Conservation (phyloP, 2,329 filamentous ascomycete genomes). For the Sporothrix mexicana region DNA sequence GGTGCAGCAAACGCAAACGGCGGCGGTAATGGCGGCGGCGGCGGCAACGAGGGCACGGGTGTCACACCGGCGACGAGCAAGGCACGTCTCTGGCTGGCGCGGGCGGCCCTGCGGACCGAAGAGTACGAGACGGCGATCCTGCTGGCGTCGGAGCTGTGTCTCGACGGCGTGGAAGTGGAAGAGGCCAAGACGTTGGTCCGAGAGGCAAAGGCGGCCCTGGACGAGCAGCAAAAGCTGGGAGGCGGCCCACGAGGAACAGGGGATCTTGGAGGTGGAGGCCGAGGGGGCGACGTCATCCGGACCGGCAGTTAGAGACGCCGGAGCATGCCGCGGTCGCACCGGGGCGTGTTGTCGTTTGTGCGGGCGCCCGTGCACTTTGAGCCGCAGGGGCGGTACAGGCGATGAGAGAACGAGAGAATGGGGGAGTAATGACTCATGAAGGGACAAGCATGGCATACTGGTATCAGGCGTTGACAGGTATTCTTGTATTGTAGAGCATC, state of each 20-base stretch:
- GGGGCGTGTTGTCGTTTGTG: background rate
- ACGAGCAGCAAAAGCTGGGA: constrained; percentile 42
- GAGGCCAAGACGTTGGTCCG: constrained; percentile 92
- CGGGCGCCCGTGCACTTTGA: constrained; percentile 4
- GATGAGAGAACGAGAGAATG: too few species aligned
- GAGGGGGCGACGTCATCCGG: background rate
- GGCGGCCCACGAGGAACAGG: too few species aligned
- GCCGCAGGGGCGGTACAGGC: background rate
- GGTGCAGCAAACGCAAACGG: constrained; percentile 41
- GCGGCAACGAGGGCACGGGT: constrained; percentile 40
- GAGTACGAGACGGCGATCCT: constrained; percentile 79
- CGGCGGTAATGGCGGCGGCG: constrained; percentile 45
- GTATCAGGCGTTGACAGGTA: constrained; percentile 10
- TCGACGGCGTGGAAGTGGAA: constrained; percentile 95
- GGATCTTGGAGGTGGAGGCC: too few species aligned
- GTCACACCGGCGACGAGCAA: constrained; percentile 92
- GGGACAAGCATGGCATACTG: background rate
- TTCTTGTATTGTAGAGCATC: background rate
- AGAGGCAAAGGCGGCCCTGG: constrained; percentile 80
- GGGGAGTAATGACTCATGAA: background rate
- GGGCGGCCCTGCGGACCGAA: constrained; percentile 74
- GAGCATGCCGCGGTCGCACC: background rate
- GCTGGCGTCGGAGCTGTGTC: constrained; percentile 87
- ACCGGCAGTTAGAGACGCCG: constrained; percentile 16
- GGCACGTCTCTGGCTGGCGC: constrained; percentile 91